These are phyloP conservation scores for Setaria italica DNA, from an alignment of 202 grass and related monocot genomes.

Conservation along the genomic window DNA sequence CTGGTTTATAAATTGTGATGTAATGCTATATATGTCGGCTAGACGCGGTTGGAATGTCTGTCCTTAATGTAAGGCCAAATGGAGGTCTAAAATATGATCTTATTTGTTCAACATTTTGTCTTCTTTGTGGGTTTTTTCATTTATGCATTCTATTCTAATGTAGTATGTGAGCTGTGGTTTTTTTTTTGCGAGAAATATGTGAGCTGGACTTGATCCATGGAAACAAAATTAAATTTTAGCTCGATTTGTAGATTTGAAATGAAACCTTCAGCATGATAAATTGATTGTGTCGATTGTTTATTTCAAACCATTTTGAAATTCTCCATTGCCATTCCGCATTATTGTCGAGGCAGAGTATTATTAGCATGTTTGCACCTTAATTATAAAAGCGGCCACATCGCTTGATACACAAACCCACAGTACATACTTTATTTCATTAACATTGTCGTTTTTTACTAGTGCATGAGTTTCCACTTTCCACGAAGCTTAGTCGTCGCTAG, in stretches of 20 bases:
- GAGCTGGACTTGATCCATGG: neutral
- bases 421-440: no score
- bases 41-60: conserved; percentile 35
- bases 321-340: neutral
- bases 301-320: neutral
- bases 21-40: conserved; percentile 38
- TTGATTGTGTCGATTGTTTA: neutral
- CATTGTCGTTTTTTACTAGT: no score
- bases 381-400: neutral
- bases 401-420: neutral
- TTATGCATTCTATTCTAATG: neutral
- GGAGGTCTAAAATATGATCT: conserved; percentile 26
- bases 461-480: neutral
- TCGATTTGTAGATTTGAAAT: no score
- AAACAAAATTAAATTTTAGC: neutral
- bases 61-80: conserved; percentile 28
- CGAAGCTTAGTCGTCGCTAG: neutral
- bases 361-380: neutral
- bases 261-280: neutral
- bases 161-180: no score
- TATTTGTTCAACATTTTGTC: neutral
- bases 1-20: conserved; percentile 34
- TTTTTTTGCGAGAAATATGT: neutral
- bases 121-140: neutral
- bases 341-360: neutral